Evolutionary conservation across 495 filamentous ascomycete species (phyloP).

Genomic region (Xylaria bambusicola): DNA sequence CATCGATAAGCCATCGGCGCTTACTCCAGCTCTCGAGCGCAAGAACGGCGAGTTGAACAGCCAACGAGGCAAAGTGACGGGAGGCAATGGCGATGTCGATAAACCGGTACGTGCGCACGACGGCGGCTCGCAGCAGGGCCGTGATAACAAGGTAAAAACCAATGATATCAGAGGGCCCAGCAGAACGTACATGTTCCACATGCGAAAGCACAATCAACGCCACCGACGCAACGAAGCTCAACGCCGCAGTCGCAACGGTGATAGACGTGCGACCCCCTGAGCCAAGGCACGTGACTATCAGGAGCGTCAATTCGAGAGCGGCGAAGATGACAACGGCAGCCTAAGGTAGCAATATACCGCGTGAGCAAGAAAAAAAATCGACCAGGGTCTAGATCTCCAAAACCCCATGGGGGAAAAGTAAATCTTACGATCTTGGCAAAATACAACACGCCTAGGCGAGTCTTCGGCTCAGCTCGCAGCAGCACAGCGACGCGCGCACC

Average conservation of each 20-base stretch:
- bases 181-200: constrained; percentile 5
- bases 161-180: constrained; percentile 6
- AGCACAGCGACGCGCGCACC: not conserved
- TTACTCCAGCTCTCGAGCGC: constrained; percentile 18
- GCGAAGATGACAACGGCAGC: constrained; percentile 3
- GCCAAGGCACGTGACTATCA: constrained; percentile 8
- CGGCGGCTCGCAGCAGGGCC: constrained; percentile 9
- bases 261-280: not conserved
- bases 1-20: constrained; percentile 11
- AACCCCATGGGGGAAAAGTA: no score
- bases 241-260: not conserved
- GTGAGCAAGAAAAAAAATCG: no score
- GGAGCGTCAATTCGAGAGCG: constrained; percentile 3
- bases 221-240: constrained; percentile 3
- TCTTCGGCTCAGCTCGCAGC: not conserved
- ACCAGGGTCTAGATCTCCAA: no score
- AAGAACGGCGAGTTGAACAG: constrained; percentile 12
- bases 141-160: constrained; percentile 14
- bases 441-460: not conserved
- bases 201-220: constrained; percentile 5
- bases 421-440: constrained; percentile 14
- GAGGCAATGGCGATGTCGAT: constrained; percentile 3
- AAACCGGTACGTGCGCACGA: constrained; percentile 19
- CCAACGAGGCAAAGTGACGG: constrained; percentile 3
- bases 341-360: no score